phyloP scores from a whole-genome alignment of 2,329 filamentous ascomycete genomes.

The Xylaria sp. region DNA sequence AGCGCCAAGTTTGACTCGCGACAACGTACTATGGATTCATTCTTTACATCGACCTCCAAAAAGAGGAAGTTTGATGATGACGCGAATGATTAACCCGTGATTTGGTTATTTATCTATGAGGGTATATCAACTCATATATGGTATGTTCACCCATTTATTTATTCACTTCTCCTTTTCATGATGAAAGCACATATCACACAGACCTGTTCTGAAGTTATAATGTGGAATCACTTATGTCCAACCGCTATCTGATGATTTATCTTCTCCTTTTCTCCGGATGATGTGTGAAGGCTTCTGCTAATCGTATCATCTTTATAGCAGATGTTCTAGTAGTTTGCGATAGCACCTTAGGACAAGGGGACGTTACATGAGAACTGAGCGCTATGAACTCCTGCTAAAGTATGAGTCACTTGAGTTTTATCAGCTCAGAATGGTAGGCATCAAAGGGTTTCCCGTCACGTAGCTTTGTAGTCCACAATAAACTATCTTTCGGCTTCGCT shows the following conservation, averaged over 20 bases:
- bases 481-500: constrained; percentile 24
- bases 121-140: constrained; percentile 41
- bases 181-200: constrained; percentile 80
- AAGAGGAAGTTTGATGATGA: constrained; percentile 58
- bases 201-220: constrained; percentile 79
- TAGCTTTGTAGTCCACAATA: constrained; percentile 23
- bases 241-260: constrained; percentile 79
- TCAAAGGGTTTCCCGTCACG: not conserved
- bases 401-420: not conserved
- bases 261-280: constrained; percentile 2
- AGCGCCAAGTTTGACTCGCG: constrained; percentile 79
- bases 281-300: constrained; percentile 16
- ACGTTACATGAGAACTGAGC: not conserved
- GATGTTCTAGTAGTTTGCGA: not conserved
- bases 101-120: not conserved
- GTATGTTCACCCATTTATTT: constrained; percentile 52
- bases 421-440: not conserved
- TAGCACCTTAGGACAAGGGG: not conserved
- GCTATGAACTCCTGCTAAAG: not conserved
- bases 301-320: constrained; percentile 16
- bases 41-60: constrained; percentile 69
- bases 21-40: constrained; percentile 80
- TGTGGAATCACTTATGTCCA: constrained; percentile 81
- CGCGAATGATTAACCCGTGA: constrained; percentile 26
- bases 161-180: constrained; percentile 61